Percentiles rank a stretch among this genome's conserved stretches.
Conservation (phyloP, 208 protist genomes). For the Entamoeba invadens region DNA sequence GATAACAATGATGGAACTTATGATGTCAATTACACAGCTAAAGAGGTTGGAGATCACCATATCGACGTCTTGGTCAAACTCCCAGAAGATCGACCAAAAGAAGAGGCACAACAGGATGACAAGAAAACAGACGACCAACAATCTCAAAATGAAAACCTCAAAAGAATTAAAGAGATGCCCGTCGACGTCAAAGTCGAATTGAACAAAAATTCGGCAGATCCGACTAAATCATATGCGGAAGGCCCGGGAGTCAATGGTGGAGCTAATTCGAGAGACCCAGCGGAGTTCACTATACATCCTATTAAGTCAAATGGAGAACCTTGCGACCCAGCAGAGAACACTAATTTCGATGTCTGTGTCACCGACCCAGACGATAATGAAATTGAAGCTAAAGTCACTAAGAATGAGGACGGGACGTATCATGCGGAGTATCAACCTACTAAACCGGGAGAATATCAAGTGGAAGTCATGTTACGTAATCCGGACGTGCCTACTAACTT, state of each 20-base stretch:
- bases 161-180: neutral
- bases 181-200: neutral
- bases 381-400: neutral
- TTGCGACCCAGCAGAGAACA: neutral
- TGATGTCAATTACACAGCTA: neutral
- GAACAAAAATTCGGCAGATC: neutral
- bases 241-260: neutral
- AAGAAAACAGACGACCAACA: too few species aligned
- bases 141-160: too few species aligned
- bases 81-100: neutral
- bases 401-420: neutral
- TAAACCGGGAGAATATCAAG: neutral
- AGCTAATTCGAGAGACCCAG: neutral
- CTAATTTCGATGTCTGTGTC: neutral
- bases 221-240: neutral
- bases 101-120: too few species aligned
- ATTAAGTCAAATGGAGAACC: neutral
- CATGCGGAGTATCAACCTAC: neutral
- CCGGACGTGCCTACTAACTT: too few species aligned
- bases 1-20: neutral
- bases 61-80: neutral
- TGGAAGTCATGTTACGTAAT: neutral
- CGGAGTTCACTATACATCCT: neutral
- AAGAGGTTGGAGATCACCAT: neutral
- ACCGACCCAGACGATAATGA: neutral